phyloP scores from a whole-genome alignment of 805 yeast genomes.

The Blastobotrys peoriensis region DNA sequence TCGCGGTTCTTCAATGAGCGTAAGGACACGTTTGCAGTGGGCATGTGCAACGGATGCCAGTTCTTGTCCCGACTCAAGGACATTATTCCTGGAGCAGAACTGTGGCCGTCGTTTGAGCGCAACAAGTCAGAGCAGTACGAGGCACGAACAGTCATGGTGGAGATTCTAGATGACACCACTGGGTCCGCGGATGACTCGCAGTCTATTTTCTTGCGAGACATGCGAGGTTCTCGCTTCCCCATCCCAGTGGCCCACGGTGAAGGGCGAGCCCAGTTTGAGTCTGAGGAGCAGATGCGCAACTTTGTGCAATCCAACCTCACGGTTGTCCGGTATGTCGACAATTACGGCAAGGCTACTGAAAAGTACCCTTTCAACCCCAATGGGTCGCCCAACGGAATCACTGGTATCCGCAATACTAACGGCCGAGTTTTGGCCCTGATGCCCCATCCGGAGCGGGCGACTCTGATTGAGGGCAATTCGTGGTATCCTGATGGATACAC shows the following conservation, averaged over 20 bases:
- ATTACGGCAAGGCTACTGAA: constrained; percentile 78
- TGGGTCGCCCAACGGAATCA: constrained; percentile 89
- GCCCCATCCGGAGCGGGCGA: constrained; percentile 98
- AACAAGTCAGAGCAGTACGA: constrained; percentile 92
- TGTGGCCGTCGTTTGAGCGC: constrained; percentile 95
- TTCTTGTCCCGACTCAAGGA: constrained; percentile 81
- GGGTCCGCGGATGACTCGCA: constrained; percentile 25
- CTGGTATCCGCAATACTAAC: constrained; percentile 83
- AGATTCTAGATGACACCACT: constrained; percentile 50
- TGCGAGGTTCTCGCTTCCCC: constrained; percentile 92
- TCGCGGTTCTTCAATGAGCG: constrained; percentile 76
- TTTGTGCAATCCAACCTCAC: constrained; percentile 48
- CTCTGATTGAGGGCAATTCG: constrained; percentile 82
- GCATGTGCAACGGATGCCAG: constrained; percentile 99
- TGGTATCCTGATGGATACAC: constrained; percentile 83
- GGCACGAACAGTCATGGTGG: constrained; percentile 88
- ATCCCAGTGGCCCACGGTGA: constrained; percentile 99
- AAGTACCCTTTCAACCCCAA: constrained; percentile 92
- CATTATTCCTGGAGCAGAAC: constrained; percentile 86
- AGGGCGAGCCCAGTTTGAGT: constrained; percentile 76
- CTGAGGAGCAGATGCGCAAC: constrained; percentile 38
- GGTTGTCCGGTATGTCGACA: constrained; percentile 79
- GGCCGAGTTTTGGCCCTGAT: constrained; percentile 97
- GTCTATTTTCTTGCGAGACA: constrained; percentile 75
- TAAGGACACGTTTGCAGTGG: constrained; percentile 89